These are phyloP conservation scores for Trypanosoma platydactyli DNA, from an alignment of 208 protist genomes.

Conservation along the genomic window DNA sequence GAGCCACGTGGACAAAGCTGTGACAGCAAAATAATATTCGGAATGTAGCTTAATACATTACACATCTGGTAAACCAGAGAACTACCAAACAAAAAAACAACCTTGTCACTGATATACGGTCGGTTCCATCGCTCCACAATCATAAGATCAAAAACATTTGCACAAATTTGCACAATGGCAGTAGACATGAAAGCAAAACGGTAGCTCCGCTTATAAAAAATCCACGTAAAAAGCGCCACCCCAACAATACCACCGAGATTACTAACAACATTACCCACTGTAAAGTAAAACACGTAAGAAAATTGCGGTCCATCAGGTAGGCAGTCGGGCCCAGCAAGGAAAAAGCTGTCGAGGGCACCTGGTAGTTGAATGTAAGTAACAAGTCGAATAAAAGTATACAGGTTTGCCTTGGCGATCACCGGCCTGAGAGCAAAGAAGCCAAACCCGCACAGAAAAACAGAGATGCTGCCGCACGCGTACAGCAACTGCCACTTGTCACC, in stretches of 20 bases:
- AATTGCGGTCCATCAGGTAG: constrained; percentile 65
- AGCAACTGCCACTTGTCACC: constrained; percentile 36
- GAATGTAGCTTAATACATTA: constrained; percentile 75
- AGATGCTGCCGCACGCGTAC: constrained; percentile 34
- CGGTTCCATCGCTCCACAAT: constrained; percentile 79
- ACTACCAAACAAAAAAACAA: constrained; percentile 74
- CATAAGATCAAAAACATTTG: constrained; percentile 67
- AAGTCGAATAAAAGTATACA: constrained; percentile 60
- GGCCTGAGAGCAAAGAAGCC: constrained; percentile 66
- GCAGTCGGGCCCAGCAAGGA: constrained; percentile 42
- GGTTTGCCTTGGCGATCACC: constrained; percentile 67
- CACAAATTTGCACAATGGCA: constrained; percentile 42
- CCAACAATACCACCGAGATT: constrained; percentile 59
- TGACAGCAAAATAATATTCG: constrained; percentile 70
- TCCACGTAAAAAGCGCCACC: constrained; percentile 56
- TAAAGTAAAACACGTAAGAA: constrained; percentile 67
- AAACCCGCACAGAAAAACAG: constrained; percentile 34
- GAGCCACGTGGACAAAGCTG: constrained; percentile 82
- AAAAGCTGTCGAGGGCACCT: constrained; percentile 66
- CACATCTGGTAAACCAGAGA: constrained; percentile 58
- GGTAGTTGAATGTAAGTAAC: constrained; percentile 61
- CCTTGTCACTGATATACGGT: constrained; percentile 54
- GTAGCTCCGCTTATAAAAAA: constrained; percentile 65
- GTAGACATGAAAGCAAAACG: constrained; percentile 55
- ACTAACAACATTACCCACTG: constrained; percentile 44